Evolutionary conservation across 1,284 basidiomycete genomes (phyloP).

Genomic region (Ceratobasidium sp.): DNA sequence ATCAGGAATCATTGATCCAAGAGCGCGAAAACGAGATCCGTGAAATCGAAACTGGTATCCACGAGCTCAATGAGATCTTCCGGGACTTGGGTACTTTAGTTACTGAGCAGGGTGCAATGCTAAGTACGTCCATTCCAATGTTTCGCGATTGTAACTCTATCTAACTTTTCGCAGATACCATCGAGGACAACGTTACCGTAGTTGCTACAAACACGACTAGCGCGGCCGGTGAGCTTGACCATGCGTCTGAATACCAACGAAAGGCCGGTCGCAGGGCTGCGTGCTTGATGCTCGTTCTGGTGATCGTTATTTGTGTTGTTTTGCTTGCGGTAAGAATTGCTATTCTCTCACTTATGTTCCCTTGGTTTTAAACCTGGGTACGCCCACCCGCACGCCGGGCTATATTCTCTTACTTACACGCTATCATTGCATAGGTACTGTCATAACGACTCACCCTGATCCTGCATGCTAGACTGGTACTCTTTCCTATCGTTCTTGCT

Average conservation of each 20-base stretch:
- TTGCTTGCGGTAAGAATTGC: constrained; percentile 82
- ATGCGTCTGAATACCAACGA: constrained; percentile 94
- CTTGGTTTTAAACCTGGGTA: constrained; percentile 10
- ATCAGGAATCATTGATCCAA: constrained; percentile 95
- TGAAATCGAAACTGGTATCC: constrained; percentile 97
- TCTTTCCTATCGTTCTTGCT: background rate
- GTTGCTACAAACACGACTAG: constrained; percentile 87
- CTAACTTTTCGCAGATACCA: constrained; percentile 78
- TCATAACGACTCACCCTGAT: background rate
- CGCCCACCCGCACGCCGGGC: too few relatives aligned
- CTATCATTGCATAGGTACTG: background rate
- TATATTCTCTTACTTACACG: too few relatives aligned
- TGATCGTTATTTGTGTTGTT: constrained; percentile 90
- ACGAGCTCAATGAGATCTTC: constrained; percentile 98
- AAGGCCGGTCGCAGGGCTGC: constrained; percentile 92
- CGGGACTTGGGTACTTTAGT: constrained; percentile 96
- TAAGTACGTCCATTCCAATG: constrained; percentile 71
- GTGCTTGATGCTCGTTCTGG: constrained; percentile 90
- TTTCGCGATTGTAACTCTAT: constrained; percentile 5
- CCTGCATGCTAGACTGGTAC: too few relatives aligned
- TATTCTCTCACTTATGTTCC: constrained; percentile 42
- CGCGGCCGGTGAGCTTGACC: constrained; percentile 89
- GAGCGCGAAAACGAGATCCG: constrained; percentile 96
- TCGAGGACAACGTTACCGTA: constrained; percentile 93
- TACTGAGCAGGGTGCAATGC: constrained; percentile 93